These are phyloP conservation scores for Ustilago esculenta DNA, from an alignment of 1,284 basidiomycete genomes.

Conservation along the genomic window DNA sequence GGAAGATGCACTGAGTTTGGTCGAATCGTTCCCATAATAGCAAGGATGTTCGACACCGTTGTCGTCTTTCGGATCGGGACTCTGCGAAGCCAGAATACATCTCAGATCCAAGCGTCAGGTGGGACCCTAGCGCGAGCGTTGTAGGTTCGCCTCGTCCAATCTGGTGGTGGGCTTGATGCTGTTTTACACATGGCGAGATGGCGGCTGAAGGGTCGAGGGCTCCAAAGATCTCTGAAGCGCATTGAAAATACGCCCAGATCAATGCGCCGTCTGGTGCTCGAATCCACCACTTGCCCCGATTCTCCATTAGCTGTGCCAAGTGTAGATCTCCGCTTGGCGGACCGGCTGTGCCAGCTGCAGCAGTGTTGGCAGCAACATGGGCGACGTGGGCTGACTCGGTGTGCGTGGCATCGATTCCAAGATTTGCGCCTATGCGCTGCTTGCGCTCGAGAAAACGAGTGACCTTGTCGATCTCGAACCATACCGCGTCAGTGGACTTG, in stretches of 20 bases:
- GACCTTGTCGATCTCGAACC: slow-evolving; percentile 23
- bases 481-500: slow-evolving; percentile 17
- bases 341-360: too few species aligned
- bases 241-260: slow-evolving; percentile 26
- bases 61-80: slow-evolving; percentile 8
- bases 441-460: slow-evolving; percentile 24
- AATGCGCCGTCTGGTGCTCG: slow-evolving; percentile 18
- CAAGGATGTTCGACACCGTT: slow-evolving; percentile 19
- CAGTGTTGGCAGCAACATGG: too few species aligned
- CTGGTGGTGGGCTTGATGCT: neutral
- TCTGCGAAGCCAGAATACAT: neutral
- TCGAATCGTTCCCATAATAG: slow-evolving; percentile 15
- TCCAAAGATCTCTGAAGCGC: slow-evolving; percentile 22
- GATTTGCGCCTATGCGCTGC: too few species aligned
- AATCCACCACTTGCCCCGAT: slow-evolving; percentile 21
- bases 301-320: slow-evolving; percentile 11
- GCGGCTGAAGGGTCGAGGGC: slow-evolving; percentile 4
- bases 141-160: slow-evolving; percentile 7
- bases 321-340: neutral
- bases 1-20: slow-evolving; percentile 18
- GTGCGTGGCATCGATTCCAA: too few species aligned
- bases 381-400: too few species aligned
- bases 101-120: slow-evolving; percentile 5
- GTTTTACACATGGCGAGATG: neutral
- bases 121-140: slow-evolving; percentile 8